Evolutionary conservation across 257 asterid genomes (phyloP), one percentile per base, ranked within the genome.

Genomic region (Vinca minor): DNA sequence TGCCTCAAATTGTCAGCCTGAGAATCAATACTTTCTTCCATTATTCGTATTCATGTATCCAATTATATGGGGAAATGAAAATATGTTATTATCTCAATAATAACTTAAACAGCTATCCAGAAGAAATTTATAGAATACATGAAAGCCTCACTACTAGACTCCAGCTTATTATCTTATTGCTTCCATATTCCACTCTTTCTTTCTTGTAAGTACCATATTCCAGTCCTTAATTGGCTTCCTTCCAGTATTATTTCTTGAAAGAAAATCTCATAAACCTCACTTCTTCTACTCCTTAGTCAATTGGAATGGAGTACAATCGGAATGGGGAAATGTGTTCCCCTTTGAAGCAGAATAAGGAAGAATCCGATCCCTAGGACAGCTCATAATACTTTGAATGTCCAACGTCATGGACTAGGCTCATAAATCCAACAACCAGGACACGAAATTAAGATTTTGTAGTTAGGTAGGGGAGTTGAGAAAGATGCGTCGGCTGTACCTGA

Each of bases 1-100:
- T 88, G 96, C 74, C 98, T 75, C 75, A 91, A 70, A 74, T 86
- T 88, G 72, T 91, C 98, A 71, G 96, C 98, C 98, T 91, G 94
- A 52, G 15, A 71, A 65, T 48, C 39, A 73, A 61, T 2, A 31
- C 18, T 1, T 55, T 17, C 36, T 26, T 53, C 38, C 59, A 14
- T 53, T 36, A n/a, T n/a, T n/a, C n/a, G n/a, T n/a, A 54, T 54
- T 54, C 60, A 28, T 28, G 31, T 56, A 56, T 14, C 1, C 0
- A 17, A 11, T 50, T 1, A 28, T 41, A 41, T 41, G 44, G 44
- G 44, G 46, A 41, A 41, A 44, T 3, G 17, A 44, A 44, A 2
- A 44, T 12, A 15, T 12, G 49, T 12, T 26, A 17, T 25, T 25
- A 25, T 52, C 58, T 52, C 6, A 28, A 53, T 29, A 53, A 3